A percentile compares a stretch with the other conserved stretches of the same genome.
Evolutionary conservation across 192 early-diverging fungal genomes (phyloP).

Genomic region (Podochytrium sp.): DNA sequence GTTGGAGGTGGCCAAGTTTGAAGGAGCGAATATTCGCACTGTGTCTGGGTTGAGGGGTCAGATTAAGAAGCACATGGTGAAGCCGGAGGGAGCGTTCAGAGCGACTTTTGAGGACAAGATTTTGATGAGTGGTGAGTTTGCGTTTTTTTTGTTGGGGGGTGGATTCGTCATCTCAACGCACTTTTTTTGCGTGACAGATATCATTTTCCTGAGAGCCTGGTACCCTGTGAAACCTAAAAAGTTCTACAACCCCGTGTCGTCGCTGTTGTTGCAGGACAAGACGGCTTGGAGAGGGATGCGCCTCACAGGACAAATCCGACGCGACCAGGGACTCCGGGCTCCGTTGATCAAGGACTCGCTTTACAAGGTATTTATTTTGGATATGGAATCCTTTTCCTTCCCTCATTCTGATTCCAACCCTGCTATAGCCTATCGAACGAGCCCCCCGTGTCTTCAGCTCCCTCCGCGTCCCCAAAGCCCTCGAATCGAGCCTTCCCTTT

Average conservation of each 20-base stretch:
- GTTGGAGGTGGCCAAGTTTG: conserved; percentile 97
- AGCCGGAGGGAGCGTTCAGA: conserved; percentile 88
- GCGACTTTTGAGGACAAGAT: conserved; percentile 99
- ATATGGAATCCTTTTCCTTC: background rate
- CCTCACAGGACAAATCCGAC: conserved; percentile 81
- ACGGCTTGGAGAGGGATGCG: conserved; percentile 87
- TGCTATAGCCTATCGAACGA: conserved; percentile 34
- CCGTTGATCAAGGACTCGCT: conserved; percentile 82
- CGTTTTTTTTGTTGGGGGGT: background rate
- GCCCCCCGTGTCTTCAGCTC: conserved; percentile 28
- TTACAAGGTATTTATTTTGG: conserved; percentile 70
- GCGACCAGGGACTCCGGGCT: conserved; percentile 63
- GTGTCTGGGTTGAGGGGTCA: conserved; percentile 98
- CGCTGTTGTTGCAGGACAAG: conserved; percentile 78
- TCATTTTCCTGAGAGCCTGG: conserved; percentile 97
- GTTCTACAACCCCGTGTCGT: conserved; percentile 98
- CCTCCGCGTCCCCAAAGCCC: conserved; percentile 77
- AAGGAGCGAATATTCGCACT: conserved; percentile 93
- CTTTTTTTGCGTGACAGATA: conserved; percentile 63
- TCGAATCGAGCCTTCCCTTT: conserved; percentile 86
- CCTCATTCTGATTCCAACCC: background rate
- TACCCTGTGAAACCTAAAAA: conserved; percentile 93
- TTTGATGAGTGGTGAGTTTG: conserved; percentile 77
- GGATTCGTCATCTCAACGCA: background rate
- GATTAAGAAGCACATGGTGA: conserved; percentile 87